A percentile compares a stretch with the other conserved stretches of the same genome.
These are phyloP conservation scores for Dalbergia cochinchinensis DNA, from an alignment of 306 rosid species.

Conservation along the genomic window DNA sequence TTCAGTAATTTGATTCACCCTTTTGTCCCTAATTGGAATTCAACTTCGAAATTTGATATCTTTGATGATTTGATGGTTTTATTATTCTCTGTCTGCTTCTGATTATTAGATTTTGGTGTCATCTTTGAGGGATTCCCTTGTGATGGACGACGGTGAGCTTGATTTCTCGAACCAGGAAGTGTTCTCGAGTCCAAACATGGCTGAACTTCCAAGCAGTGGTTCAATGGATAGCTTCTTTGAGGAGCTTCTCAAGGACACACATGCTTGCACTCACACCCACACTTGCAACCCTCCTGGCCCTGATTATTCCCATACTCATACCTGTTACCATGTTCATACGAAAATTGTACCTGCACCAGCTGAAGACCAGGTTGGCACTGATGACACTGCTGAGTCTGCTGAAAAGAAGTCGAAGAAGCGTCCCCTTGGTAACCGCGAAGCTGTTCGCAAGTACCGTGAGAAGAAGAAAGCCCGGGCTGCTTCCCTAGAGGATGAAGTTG, in stretches of 20 bases:
- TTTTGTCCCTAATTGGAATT: conserved; percentile 18
- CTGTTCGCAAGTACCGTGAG: conserved; percentile 96
- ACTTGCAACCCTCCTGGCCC: conserved; percentile 99
- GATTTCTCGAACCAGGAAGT: conserved; percentile 80
- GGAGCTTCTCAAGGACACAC: conserved; percentile 79
- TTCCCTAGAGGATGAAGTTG: conserved; percentile 91
- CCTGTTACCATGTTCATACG: conserved; percentile 95
- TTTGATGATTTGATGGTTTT: neutral
- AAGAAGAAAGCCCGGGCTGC: conserved; percentile 94
- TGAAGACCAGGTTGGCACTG: conserved; percentile 76
- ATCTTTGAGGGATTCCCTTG: conserved; percentile 28
- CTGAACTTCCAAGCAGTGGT: conserved; percentile 70
- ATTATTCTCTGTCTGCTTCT: neutral
- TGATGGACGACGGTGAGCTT: conserved; percentile 94
- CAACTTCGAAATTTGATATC: neutral
- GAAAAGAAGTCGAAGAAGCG: conserved; percentile 80
- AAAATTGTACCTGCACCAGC: conserved; percentile 71
- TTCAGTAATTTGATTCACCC: neutral
- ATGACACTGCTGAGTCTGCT: conserved; percentile 84
- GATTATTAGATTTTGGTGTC: conserved; percentile 28
- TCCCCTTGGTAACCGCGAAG: conserved; percentile 83
- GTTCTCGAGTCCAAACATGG: conserved; percentile 72
- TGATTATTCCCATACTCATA: conserved; percentile 87
- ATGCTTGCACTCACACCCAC: conserved; percentile 95
- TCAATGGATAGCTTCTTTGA: conserved; percentile 92